Evolutionary conservation across 108 stramenopile species (phyloP).

Genomic region (Cylindrotheca closterium): DNA sequence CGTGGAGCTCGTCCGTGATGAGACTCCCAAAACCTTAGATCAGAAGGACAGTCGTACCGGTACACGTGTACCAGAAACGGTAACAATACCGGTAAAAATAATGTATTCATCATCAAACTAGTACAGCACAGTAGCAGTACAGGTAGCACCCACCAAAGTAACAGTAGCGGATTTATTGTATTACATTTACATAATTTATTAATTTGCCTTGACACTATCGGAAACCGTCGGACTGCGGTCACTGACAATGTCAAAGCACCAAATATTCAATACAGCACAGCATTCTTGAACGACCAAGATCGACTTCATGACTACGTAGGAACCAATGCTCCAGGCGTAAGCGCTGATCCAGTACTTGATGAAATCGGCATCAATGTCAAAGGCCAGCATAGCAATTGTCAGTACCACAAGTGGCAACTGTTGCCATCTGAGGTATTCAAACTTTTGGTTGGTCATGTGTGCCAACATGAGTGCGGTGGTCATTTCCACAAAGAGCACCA

Average conservation of each 20-base stretch:
- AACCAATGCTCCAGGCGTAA: constrained; percentile 52
- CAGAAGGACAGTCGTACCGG: too few relatives aligned
- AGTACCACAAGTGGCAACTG: constrained; percentile 58
- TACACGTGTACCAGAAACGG: too few relatives aligned
- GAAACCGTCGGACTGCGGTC: too few relatives aligned
- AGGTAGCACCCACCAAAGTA: too few relatives aligned
- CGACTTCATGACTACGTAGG: constrained; percentile 64
- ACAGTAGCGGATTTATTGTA: too few relatives aligned
- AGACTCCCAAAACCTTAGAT: too few relatives aligned
- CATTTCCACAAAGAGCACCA: constrained; percentile 73
- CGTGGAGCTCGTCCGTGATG: too few relatives aligned
- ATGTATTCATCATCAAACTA: too few relatives aligned
- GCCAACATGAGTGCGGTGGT: constrained; percentile 84
- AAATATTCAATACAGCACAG: constrained; percentile 71
- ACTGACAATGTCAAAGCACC: constrained; percentile 86
- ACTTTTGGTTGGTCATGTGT: constrained; percentile 66
- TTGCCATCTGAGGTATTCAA: constrained; percentile 41
- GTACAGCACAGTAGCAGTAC: too few relatives aligned
- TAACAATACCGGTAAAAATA: too few relatives aligned
- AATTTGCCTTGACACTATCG: too few relatives aligned
- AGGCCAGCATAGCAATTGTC: constrained; percentile 15
- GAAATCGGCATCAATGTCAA: constrained; percentile 6
- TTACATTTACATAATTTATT: too few relatives aligned
- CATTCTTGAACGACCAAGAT: constrained; percentile 63
- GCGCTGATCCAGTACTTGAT: constrained; percentile 34